Conservation (phyloP, 2,329 filamentous ascomycete genomes). For the Cladosporium oxysporum region DNA sequence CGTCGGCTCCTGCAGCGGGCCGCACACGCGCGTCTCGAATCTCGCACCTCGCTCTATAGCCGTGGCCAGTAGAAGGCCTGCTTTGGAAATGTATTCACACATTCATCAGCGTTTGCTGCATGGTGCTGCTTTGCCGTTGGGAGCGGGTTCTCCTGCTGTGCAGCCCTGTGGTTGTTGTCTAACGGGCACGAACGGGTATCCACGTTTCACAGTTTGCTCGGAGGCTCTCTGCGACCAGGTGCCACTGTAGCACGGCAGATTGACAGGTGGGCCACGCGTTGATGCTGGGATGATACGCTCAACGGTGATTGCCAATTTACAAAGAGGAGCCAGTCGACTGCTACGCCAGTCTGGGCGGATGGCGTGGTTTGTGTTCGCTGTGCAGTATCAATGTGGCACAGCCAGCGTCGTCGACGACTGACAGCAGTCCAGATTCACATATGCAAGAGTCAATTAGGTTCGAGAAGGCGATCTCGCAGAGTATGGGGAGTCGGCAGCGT, state of each 20-base stretch:
- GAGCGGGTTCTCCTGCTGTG: not conserved
- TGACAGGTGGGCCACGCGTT: slow-evolving; percentile 11
- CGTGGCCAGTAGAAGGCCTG: not conserved
- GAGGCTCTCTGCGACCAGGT: slow-evolving; percentile 1
- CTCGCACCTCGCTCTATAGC: not conserved
- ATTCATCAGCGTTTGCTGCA: slow-evolving; percentile 7
- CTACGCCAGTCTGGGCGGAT: not conserved
- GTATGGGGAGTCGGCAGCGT: not conserved
- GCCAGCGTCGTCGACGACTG: not conserved
- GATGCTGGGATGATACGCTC: not conserved
- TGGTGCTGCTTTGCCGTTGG: not conserved
- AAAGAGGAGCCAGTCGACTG: not conserved
- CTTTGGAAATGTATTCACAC: not conserved
- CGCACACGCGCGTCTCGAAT: slow-evolving; percentile 14
- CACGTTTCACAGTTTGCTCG: not conserved
- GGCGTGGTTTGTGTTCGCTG: not conserved
- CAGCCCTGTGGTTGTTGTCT: not conserved
- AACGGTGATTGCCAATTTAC: slow-evolving; percentile 1
- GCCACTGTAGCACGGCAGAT: slow-evolving; percentile 2
- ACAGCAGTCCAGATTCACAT: not conserved
- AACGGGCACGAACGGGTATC: not conserved
- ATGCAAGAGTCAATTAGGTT: not conserved
- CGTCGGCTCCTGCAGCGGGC: slow-evolving; percentile 6
- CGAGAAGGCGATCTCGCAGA: not conserved
- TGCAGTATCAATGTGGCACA: not conserved